Evolutionary conservation across 2,329 filamentous ascomycete genomes (phyloP).

Genomic region (Exophiala mesophila): DNA sequence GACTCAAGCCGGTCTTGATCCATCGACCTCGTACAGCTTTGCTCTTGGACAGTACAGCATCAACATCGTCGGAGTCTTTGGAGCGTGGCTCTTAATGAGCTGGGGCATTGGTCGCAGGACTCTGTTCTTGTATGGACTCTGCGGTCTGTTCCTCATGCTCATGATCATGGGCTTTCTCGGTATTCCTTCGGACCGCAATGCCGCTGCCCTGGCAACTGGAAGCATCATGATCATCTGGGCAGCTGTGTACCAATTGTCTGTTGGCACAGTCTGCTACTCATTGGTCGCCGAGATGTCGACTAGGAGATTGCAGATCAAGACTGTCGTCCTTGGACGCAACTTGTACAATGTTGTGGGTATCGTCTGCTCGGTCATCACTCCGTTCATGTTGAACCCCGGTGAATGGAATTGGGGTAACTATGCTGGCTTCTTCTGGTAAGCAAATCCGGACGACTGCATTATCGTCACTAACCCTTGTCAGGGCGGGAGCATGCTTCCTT

Average conservation of each 20-base stretch:
- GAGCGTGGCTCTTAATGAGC: conserved; percentile 59
- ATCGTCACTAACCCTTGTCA: no score
- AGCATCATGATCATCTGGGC: conserved; percentile 80
- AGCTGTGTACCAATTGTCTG: conserved; percentile 75
- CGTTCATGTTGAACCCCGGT: conserved; percentile 81
- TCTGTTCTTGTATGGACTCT: conserved; percentile 71
- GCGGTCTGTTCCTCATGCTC: conserved; percentile 68
- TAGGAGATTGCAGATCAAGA: conserved; percentile 81
- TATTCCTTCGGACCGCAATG: conserved; percentile 55
- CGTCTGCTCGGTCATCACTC: conserved; percentile 73
- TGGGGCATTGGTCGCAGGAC: conserved; percentile 67
- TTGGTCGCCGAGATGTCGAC: conserved; percentile 80
- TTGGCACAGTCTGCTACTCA: conserved; percentile 85
- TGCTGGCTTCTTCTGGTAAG: conserved; percentile 75
- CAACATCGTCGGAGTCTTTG: conserved; percentile 43
- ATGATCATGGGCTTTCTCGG: conserved; percentile 80
- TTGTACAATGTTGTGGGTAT: conserved; percentile 79
- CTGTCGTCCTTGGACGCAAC: conserved; percentile 78
- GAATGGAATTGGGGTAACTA: conserved; percentile 87
- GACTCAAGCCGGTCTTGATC: conserved; percentile 34
- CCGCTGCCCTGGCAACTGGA: conserved; percentile 71
- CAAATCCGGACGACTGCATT: conserved; percentile 56
- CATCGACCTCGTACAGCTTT: conserved; percentile 33
- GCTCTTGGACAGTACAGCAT: conserved; percentile 47
- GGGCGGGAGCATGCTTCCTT: conserved; percentile 67